These are phyloP conservation scores for Sclerotinia minor DNA, from an alignment of 2,329 filamentous ascomycete genomes.

Conservation along the genomic window DNA sequence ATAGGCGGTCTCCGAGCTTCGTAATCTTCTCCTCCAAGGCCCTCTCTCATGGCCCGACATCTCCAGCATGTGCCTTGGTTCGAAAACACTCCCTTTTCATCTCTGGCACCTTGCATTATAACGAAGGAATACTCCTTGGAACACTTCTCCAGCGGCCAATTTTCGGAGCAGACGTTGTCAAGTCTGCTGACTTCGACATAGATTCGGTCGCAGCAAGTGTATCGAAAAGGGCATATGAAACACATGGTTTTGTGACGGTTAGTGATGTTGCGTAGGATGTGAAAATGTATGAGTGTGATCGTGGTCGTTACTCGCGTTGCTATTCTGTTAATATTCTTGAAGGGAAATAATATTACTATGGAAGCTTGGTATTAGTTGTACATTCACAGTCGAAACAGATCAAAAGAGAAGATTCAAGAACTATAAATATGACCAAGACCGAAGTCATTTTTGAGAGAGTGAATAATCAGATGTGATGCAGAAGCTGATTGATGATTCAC, in stretches of 20 bases:
- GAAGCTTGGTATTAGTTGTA: slow-evolving; percentile 3
- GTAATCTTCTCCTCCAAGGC: slow-evolving; percentile 21
- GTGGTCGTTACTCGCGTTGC: background rate
- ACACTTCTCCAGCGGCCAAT: slow-evolving; percentile 38
- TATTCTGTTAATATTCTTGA: background rate
- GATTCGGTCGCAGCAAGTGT: slow-evolving; percentile 34
- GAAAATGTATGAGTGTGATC: background rate
- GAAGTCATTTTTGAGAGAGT: slow-evolving; percentile 11
- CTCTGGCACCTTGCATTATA: slow-evolving; percentile 26
- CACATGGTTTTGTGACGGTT: slow-evolving; percentile 33
- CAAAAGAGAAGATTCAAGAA: background rate
- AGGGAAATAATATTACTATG: background rate
- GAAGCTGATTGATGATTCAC: slow-evolving; percentile 24
- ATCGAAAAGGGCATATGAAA: slow-evolving; percentile 32
- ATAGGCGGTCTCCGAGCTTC: slow-evolving; percentile 34
- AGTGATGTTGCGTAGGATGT: background rate
- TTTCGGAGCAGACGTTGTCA: slow-evolving; percentile 31
- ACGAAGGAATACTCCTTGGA: slow-evolving; percentile 33
- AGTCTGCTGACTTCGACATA: slow-evolving; percentile 34
- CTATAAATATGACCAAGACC: slow-evolving; percentile 20
- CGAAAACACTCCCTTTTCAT: slow-evolving; percentile 21
- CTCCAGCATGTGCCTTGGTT: slow-evolving; percentile 34
- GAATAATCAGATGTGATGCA: slow-evolving; percentile 14
- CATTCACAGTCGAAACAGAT: slow-evolving; percentile 2
- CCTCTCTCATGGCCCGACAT: slow-evolving; percentile 29